Evolutionary conservation across 306 rosid species (phyloP).

Genomic region (Senna siamea): DNA sequence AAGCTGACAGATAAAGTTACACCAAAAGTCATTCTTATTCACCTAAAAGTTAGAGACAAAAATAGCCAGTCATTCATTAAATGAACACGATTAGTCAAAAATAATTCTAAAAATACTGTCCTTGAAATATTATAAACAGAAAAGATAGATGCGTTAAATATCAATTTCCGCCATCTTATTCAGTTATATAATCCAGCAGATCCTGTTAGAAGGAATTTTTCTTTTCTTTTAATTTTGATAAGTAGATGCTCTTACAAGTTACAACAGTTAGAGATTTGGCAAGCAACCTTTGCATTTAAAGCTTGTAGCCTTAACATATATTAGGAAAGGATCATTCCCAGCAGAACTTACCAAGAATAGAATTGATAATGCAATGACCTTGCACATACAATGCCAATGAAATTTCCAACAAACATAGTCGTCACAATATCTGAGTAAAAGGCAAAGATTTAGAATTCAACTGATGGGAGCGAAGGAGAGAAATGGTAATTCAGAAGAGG

Average conservation of each 20-base stretch:
- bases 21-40: slow-evolving; percentile 23
- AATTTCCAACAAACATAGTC: slow-evolving; percentile 87
- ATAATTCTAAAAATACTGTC: slow-evolving; percentile 2
- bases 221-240: not conserved
- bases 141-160: not conserved
- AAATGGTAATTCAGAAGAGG: not conserved
- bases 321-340: slow-evolving; percentile 25
- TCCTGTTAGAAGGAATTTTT: not conserved
- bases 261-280: slow-evolving; percentile 2
- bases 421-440: slow-evolving; percentile 79
- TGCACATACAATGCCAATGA: slow-evolving; percentile 91
- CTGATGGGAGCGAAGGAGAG: not conserved
- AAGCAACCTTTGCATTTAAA: slow-evolving; percentile 29
- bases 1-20: slow-evolving; percentile 9
- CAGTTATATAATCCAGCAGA: not conserved
- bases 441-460: slow-evolving; percentile 36
- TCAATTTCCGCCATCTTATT: not conserved
- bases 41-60: not conserved
- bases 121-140: slow-evolving; percentile 17
- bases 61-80: not conserved
- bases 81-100: slow-evolving; percentile 21
- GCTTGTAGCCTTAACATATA: slow-evolving; percentile 5
- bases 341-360: slow-evolving; percentile 81
- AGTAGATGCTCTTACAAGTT: not conserved
- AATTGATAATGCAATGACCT: slow-evolving; percentile 96